Conservation (phyloP, 2,329 filamentous ascomycete genomes). For the Curvularia sp. region DNA sequence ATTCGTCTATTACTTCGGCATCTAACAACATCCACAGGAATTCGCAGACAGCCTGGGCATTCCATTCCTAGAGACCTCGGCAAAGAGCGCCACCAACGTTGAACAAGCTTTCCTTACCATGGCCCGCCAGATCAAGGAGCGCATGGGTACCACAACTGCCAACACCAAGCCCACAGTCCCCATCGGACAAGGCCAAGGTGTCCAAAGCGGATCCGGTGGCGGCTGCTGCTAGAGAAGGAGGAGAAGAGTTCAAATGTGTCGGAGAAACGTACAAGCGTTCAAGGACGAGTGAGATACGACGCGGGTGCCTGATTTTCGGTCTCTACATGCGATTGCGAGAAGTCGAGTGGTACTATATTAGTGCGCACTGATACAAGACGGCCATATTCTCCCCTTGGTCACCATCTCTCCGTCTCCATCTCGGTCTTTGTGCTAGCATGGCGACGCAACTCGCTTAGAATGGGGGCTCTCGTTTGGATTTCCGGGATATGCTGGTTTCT, state of each 20-base stretch:
- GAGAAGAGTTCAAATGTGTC: constrained; percentile 15
- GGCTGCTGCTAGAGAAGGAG: constrained; percentile 80
- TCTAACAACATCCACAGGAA: constrained; percentile 67
- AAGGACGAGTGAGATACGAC: constrained; percentile 34
- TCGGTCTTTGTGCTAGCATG: constrained; percentile 38
- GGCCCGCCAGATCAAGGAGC: constrained; percentile 99
- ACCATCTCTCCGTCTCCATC: constrained; percentile 30
- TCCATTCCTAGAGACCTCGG: constrained; percentile 98
- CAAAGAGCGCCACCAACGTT: constrained; percentile 99
- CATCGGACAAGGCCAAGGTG: constrained; percentile 92
- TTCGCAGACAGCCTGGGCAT: constrained; percentile 99
- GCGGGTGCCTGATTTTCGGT: constrained; percentile 39
- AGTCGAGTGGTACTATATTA: constrained; percentile 34
- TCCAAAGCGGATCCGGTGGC: constrained; percentile 83
- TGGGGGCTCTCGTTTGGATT: constrained; percentile 42
- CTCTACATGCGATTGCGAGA: constrained; percentile 31
- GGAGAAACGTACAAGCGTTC: constrained; percentile 23
- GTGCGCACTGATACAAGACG: constrained; percentile 39
- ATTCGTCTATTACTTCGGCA: background rate
- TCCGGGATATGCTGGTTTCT: constrained; percentile 34
- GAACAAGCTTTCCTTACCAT: constrained; percentile 99
- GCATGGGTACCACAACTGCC: constrained; percentile 96
- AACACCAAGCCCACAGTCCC: constrained; percentile 99
- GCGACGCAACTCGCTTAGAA: constrained; percentile 34
- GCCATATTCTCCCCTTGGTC: constrained; percentile 27